A percentile compares a stretch with the other conserved stretches of the same genome.
Conservation (phyloP, 2,329 filamentous ascomycete species). For the Fusarium zealandicum region DNA sequence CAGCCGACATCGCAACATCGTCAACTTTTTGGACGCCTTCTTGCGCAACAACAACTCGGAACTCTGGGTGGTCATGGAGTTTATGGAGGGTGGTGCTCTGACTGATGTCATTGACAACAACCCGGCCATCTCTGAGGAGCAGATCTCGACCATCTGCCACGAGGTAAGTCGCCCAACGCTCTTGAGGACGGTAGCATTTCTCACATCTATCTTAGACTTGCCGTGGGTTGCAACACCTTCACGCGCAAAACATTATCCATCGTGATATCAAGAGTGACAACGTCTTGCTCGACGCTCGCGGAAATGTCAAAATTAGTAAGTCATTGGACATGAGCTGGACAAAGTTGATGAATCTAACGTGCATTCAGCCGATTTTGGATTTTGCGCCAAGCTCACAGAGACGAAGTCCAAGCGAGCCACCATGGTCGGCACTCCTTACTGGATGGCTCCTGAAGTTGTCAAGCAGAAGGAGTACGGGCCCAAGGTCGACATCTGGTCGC, state of each 20-base stretch:
- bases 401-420: slow-evolving; percentile 96
- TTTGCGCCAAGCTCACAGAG: slow-evolving; percentile 98
- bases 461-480: slow-evolving; percentile 99
- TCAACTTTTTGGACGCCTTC: slow-evolving; percentile 98
- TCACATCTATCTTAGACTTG: slow-evolving; percentile 72
- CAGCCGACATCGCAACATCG: slow-evolving; percentile 96
- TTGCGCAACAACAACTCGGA: slow-evolving; percentile 92
- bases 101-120: slow-evolving; percentile 99
- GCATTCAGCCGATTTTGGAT: slow-evolving; percentile 90
- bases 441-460: slow-evolving; percentile 99
- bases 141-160: slow-evolving; percentile 95
- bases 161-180: slow-evolving; percentile 69
- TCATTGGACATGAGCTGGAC: slow-evolving; percentile 35
- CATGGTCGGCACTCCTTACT: slow-evolving; percentile 99
- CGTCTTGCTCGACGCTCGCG: slow-evolving; percentile 89
- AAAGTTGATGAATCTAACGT: slow-evolving; percentile 22
- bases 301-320: slow-evolving; percentile 97
- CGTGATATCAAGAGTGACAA: slow-evolving; percentile 99
- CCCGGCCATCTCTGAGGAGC: slow-evolving; percentile 88
- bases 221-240: slow-evolving; percentile 91
- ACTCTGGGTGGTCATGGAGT: slow-evolving; percentile 99
- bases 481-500: slow-evolving; percentile 98
- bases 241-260: slow-evolving; percentile 96
- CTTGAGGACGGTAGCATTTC: not conserved
- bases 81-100: slow-evolving; percentile 97